Conservation (phyloP, 306 rosid species). For the Cucurbita maxima region DNA sequence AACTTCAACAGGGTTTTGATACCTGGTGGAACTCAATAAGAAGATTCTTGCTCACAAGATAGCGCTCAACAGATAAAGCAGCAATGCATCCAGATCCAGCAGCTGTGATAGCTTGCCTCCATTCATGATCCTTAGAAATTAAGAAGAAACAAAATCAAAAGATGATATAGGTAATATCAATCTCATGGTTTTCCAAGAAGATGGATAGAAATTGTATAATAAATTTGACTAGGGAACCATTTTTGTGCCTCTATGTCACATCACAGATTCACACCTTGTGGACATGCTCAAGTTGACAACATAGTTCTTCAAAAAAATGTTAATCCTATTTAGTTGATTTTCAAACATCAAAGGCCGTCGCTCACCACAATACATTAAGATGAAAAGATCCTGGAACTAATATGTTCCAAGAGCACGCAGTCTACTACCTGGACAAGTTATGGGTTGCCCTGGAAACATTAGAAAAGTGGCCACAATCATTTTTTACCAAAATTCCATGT, state of each 20-base stretch:
- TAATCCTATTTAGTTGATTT: not conserved
- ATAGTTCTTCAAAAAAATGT: not conserved
- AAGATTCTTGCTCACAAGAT: slow-evolving; percentile 63
- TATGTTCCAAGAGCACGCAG: not conserved
- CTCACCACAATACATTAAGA: not conserved
- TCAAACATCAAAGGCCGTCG: not conserved
- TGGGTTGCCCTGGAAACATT: not conserved
- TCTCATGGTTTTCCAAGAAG: no score
- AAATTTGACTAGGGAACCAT: no score
- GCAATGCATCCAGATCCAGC: slow-evolving; percentile 97
- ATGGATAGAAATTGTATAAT: no score
- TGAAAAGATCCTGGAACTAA: not conserved
- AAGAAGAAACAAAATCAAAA: not conserved
- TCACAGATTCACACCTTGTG: not conserved
- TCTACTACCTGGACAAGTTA: not conserved
- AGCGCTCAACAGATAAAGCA: slow-evolving; percentile 89
- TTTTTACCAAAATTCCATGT: not conserved
- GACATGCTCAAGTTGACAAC: not conserved
- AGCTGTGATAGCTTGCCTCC: slow-evolving; percentile 98
- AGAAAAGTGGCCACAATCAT: not conserved
- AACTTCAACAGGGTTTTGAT: slow-evolving; percentile 9
- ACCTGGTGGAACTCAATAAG: slow-evolving; percentile 97
- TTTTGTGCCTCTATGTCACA: not conserved
- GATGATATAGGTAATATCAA: not conserved
- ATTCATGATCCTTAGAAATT: slow-evolving; percentile 62